Evolutionary conservation across 192 early-diverging fungal species (phyloP).

Genomic region (Neocallimastix lanati): DNA sequence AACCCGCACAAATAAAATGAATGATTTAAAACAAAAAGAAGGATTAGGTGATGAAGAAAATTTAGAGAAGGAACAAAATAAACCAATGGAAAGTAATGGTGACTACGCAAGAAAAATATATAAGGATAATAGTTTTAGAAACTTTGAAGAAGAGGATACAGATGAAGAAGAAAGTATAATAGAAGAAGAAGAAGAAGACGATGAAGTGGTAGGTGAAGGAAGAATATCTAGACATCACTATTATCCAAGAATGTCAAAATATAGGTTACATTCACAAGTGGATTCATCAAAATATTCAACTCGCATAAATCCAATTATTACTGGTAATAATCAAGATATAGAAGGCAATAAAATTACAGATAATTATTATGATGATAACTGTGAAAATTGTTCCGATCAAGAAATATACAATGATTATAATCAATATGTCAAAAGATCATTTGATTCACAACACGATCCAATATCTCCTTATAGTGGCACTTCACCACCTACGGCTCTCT

Average conservation of each 20-base stretch:
- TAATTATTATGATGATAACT: background rate
- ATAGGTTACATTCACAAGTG: background rate
- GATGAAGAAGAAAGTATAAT: background rate
- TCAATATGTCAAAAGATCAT: background rate
- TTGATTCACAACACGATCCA: background rate
- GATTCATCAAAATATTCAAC: background rate
- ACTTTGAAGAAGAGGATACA: background rate
- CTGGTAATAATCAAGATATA: background rate
- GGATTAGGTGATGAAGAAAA: background rate
- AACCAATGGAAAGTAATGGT: background rate
- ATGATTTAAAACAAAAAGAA: background rate
- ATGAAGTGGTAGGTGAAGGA: background rate
- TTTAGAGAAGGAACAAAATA: background rate
- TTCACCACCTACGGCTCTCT: constrained; percentile 6
- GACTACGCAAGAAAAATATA: background rate
- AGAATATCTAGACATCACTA: background rate
- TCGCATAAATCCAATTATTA: background rate
- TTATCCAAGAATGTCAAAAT: background rate
- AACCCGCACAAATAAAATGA: background rate
- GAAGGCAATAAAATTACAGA: background rate
- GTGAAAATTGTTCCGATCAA: constrained; percentile 11
- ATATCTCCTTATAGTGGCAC: background rate
- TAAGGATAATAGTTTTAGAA: background rate
- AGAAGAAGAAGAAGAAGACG: background rate
- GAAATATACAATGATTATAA: background rate